phyloP scores from a whole-genome alignment of 1,284 basidiomycete genomes.

The Moesziomyces parantarcticus region DNA sequence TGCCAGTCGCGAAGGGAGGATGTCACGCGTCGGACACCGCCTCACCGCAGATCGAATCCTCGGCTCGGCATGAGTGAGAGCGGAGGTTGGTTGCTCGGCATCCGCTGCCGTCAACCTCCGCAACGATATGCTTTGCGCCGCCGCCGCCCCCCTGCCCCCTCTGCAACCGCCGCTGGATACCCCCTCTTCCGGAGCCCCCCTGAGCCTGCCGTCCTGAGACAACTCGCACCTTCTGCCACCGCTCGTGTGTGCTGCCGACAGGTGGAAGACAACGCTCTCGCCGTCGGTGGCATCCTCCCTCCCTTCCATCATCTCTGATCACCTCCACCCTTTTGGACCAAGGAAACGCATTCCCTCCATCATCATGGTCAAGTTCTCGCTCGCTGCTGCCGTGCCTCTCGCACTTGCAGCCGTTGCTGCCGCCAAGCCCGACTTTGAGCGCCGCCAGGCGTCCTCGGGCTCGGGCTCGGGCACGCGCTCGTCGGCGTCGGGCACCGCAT shows the following conservation, averaged over 20 bases:
- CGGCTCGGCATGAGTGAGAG: no score
- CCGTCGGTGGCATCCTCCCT: no score
- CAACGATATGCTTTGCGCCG: constrained; percentile 7
- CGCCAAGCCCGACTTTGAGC: constrained; percentile 30
- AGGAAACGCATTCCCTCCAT: not conserved
- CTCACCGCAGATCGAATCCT: no score
- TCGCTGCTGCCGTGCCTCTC: constrained; percentile 28
- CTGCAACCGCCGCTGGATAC: not conserved
- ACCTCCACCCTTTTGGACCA: not conserved
- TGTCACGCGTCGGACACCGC: no score
- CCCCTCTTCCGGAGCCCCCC: constrained; percentile 1
- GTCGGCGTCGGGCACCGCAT: constrained; percentile 12
- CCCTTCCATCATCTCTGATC: not conserved
- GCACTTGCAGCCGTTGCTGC: constrained; percentile 34
- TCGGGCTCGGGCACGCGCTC: constrained; percentile 17
- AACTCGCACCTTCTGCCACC: no score
- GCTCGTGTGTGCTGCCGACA: no score
- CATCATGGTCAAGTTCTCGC: constrained; percentile 48
- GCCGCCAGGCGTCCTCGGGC: constrained; percentile 26
- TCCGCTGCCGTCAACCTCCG: constrained; percentile 1
- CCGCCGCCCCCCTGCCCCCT: not conserved
- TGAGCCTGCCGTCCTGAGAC: no score
- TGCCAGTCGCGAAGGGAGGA: no score
- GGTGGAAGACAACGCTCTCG: no score
- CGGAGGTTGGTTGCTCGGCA: no score